A percentile compares a stretch with the other conserved stretches of the same genome.
Conservation (phyloP, 2,329 filamentous ascomycete genomes). For the Claviceps maximensis region DNA sequence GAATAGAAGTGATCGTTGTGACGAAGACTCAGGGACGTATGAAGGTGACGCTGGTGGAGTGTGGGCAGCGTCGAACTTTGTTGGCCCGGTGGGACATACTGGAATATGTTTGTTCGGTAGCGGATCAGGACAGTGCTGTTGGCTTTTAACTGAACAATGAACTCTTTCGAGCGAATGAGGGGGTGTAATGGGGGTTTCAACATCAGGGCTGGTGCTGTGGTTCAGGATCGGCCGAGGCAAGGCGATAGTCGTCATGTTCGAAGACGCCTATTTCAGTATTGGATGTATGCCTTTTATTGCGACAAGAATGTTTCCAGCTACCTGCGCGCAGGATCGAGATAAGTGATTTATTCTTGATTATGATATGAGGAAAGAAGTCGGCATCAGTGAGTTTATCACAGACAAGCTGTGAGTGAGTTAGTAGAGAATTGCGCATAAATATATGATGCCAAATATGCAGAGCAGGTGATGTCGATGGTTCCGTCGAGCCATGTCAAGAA, state of each 20-base stretch:
- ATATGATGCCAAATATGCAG: not conserved
- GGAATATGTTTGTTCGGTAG: constrained; percentile 86
- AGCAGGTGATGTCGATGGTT: not conserved
- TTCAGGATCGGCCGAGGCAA: constrained; percentile 34
- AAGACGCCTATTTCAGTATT: not conserved
- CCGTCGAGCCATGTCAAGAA: not conserved
- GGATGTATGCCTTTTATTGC: not conserved
- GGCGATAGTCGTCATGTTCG: constrained; percentile 41
- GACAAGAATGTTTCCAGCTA: not conserved
- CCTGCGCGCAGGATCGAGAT: not conserved
- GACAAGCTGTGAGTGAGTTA: not conserved
- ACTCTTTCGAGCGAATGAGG: constrained; percentile 26
- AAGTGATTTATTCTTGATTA: not conserved
- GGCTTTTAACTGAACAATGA: constrained; percentile 11
- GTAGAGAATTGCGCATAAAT: not conserved
- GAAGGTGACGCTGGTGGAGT: constrained; percentile 56
- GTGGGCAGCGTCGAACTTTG: constrained; percentile 36
- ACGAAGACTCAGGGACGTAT: constrained; percentile 32
- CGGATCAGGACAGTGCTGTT: constrained; percentile 22
- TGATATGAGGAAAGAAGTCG: not conserved
- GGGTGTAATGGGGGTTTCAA: constrained; percentile 23
- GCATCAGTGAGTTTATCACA: not conserved
- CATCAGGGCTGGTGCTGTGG: constrained; percentile 30
- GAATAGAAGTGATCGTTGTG: constrained; percentile 57
- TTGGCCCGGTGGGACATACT: constrained; percentile 72